These are phyloP conservation scores for Pecoramyces ruminantium DNA, from an alignment of 192 early-diverging fungal genomes.

Conservation along the genomic window DNA sequence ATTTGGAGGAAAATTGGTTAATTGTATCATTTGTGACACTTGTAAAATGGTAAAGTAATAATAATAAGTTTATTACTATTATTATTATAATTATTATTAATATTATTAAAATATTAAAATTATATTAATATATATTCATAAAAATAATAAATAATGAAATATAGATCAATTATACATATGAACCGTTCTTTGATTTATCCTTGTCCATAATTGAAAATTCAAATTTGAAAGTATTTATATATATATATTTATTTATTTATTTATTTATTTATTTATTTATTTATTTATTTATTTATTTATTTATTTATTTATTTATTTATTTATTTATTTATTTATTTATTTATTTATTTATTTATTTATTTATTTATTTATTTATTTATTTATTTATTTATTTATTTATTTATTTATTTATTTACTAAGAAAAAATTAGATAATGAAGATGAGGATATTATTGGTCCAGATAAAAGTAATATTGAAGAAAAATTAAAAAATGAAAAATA, in stretches of 20 bases:
- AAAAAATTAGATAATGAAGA: background rate
- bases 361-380: too few relatives aligned
- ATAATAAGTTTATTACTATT: too few relatives aligned
- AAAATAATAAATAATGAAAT: constrained; percentile 48
- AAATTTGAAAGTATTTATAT: background rate
- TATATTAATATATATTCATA: constrained; percentile 24
- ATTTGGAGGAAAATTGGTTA: constrained; percentile 49
- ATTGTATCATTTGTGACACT: constrained; percentile 43
- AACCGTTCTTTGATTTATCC: constrained; percentile 8
- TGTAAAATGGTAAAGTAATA: constrained; percentile 34
- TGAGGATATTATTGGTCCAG: constrained; percentile 9
- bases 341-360: constrained; percentile 3
- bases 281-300: too few relatives aligned
- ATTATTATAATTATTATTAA: background rate
- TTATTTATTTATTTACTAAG: background rate
- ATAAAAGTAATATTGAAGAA: constrained; percentile 2
- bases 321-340: too few relatives aligned
- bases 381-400: constrained; percentile 5
- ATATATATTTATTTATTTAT: constrained; percentile 5
- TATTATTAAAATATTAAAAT: background rate
- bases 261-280: background rate
- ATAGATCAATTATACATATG: constrained; percentile 19
- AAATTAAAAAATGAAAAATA: background rate
- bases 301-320: too few relatives aligned
- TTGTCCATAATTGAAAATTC: constrained; percentile 5